phyloP scores from a whole-genome alignment of 2,329 filamentous ascomycete species.

The Aspergillus fructus region DNA sequence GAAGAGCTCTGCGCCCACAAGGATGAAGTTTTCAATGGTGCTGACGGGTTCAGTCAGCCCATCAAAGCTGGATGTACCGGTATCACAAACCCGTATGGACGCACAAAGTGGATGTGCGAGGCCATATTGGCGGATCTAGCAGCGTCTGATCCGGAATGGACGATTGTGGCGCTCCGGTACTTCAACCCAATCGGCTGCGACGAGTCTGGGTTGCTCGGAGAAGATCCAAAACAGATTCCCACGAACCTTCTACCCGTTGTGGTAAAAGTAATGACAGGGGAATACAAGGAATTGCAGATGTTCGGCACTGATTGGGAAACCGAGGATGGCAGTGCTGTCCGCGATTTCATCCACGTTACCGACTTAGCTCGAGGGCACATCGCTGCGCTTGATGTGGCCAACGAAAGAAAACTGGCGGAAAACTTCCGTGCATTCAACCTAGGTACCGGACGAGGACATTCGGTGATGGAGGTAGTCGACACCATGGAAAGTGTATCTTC shows the following conservation, averaged over 20 bases:
- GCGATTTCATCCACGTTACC: conserved; percentile 68
- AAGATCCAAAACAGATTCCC: conserved; percentile 61
- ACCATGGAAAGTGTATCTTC: conserved; percentile 40
- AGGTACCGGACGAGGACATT: conserved; percentile 39
- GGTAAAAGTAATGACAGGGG: conserved; percentile 59
- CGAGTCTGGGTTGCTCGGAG: conserved; percentile 61
- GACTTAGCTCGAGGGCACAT: conserved; percentile 65
- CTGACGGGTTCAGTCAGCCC: conserved; percentile 43
- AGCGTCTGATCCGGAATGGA: conserved; percentile 60
- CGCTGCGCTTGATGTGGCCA: conserved; percentile 52
- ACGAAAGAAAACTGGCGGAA: conserved; percentile 32
- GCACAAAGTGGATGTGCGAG: conserved; percentile 68
- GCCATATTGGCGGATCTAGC: conserved; percentile 64
- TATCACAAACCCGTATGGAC: conserved; percentile 65
- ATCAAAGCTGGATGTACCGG: conserved; percentile 53
- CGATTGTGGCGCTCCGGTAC: conserved; percentile 63
- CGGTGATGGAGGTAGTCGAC: conserved; percentile 38
- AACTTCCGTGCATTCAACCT: conserved; percentile 46
- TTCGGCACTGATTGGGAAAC: conserved; percentile 67
- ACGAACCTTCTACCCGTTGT: conserved; percentile 67
- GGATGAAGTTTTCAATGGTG: conserved; percentile 46
- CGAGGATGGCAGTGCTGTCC: conserved; percentile 63
- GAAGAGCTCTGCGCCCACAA: conserved; percentile 59
- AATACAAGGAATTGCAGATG: conserved; percentile 55
- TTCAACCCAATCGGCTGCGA: conserved; percentile 70